A percentile compares a stretch with the other conserved stretches of the same genome.
phyloP scores from a whole-genome alignment of 345 rosid genomes.

The Triadica sebifera region DNA sequence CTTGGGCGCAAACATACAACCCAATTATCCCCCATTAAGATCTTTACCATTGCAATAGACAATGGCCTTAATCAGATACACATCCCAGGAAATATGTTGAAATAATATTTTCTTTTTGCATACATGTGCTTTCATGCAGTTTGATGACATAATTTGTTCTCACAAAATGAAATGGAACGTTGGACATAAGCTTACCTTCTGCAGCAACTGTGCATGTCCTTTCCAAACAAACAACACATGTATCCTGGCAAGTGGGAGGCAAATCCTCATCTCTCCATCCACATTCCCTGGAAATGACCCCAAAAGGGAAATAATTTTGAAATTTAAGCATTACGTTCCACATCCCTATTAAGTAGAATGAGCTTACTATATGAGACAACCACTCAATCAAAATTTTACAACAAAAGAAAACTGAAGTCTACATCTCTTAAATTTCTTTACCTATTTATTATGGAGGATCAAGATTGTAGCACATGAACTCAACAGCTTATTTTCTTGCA shows the following conservation, averaged over 20 bases:
- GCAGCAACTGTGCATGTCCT: conserved; percentile 79
- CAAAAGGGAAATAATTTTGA: conserved; percentile 4
- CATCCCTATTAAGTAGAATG: neutral
- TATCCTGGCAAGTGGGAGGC: conserved; percentile 54
- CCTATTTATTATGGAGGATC: neutral
- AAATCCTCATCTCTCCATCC: conserved; percentile 71
- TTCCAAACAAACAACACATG: conserved; percentile 86
- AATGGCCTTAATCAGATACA: no score
- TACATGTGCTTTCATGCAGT: neutral
- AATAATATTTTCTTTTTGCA: neutral
- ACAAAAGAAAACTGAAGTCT: neutral
- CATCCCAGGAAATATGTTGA: neutral
- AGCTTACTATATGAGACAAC: neutral
- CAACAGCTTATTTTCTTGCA: no score
- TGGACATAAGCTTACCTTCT: conserved; percentile 47
- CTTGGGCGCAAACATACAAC: no score
- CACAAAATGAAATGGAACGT: neutral
- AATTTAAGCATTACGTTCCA: neutral
- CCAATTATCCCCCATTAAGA: no score
- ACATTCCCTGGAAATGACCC: conserved; percentile 61
- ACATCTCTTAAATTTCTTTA: neutral
- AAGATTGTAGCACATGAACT: no score
- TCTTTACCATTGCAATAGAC: no score
- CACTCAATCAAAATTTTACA: neutral
- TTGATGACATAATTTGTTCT: neutral